These are phyloP conservation scores for Boletus mariae DNA, from an alignment of 1,284 basidiomycete genomes.

Conservation along the genomic window DNA sequence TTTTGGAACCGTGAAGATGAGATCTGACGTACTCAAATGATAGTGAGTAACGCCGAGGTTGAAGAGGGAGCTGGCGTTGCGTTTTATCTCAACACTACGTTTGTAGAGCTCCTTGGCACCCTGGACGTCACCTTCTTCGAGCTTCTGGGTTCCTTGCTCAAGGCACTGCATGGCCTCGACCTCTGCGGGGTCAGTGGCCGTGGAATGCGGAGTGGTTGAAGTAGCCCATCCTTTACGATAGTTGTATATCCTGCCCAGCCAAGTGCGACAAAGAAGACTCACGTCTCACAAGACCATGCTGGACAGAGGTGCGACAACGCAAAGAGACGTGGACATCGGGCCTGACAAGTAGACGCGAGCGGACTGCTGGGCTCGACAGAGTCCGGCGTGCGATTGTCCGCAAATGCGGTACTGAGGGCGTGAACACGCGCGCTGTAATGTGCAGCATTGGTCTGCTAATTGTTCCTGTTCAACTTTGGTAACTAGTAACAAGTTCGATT, in stretches of 20 bases:
- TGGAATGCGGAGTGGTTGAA: slow-evolving; percentile 76
- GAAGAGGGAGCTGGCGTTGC: slow-evolving; percentile 80
- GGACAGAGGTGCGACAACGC: slow-evolving; percentile 9
- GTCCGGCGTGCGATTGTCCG: slow-evolving; percentile 16
- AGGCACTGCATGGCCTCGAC: slow-evolving; percentile 78
- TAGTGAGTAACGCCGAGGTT: slow-evolving; percentile 89
- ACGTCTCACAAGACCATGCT: slow-evolving; percentile 24
- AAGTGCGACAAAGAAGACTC: slow-evolving; percentile 21
- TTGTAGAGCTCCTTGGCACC: slow-evolving; percentile 77
- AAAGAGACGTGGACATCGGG: slow-evolving; percentile 10
- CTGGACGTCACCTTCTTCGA: slow-evolving; percentile 88
- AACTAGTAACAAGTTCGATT: slow-evolving; percentile 7
- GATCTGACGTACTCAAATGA: slow-evolving; percentile 66
- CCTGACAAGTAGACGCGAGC: slow-evolving; percentile 19
- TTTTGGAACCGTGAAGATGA: slow-evolving; percentile 12
- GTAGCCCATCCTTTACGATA: slow-evolving; percentile 70
- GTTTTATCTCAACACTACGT: slow-evolving; percentile 78
- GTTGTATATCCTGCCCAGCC: slow-evolving; percentile 4
- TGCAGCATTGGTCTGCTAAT: slow-evolving; percentile 26
- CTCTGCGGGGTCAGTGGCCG: slow-evolving; percentile 80
- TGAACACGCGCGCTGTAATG: slow-evolving; percentile 22
- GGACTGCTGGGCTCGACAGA: slow-evolving; percentile 23
- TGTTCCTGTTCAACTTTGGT: slow-evolving; percentile 24
- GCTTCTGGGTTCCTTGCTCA: slow-evolving; percentile 81
- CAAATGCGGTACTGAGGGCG: slow-evolving; percentile 25